phyloP scores from a whole-genome alignment of 2,329 filamentous ascomycete species.

The Phaeosphaeriaceae sp. region DNA sequence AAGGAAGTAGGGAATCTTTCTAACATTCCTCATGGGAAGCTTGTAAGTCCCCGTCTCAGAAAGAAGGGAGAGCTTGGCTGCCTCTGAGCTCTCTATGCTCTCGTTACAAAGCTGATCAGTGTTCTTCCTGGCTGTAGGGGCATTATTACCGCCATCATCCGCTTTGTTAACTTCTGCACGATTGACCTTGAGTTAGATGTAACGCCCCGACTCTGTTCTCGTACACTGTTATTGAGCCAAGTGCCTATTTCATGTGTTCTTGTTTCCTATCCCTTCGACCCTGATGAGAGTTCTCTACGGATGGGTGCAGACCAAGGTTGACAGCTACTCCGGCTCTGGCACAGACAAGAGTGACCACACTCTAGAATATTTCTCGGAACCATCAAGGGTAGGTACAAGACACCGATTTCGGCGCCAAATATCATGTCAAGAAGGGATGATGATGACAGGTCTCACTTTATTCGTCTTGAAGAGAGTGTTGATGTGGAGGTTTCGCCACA shows the following conservation, averaged over 20 bases:
- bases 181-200: slow-evolving; percentile 4
- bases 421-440: background rate
- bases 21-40: no score
- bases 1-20: no score
- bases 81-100: no score
- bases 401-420: background rate
- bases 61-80: no score
- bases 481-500: slow-evolving; percentile 5
- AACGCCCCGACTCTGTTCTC: slow-evolving; percentile 4
- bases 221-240: slow-evolving; percentile 5
- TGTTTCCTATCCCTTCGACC: slow-evolving; percentile 5
- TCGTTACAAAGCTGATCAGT: no score
- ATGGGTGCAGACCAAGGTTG: background rate
- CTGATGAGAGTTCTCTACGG: background rate
- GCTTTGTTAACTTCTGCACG: slow-evolving; percentile 2
- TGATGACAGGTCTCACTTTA: slow-evolving; percentile 1
- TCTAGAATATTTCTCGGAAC: background rate
- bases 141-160: slow-evolving; percentile 4
- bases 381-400: background rate
- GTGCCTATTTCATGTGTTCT: slow-evolving; percentile 4
- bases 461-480: slow-evolving; percentile 1
- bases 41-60: no score
- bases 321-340: background rate
- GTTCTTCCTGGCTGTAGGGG: background rate
- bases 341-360: background rate